Evolutionary conservation across 768 basidiomycete species (phyloP).

Genomic region (Boletus subparvulus): DNA sequence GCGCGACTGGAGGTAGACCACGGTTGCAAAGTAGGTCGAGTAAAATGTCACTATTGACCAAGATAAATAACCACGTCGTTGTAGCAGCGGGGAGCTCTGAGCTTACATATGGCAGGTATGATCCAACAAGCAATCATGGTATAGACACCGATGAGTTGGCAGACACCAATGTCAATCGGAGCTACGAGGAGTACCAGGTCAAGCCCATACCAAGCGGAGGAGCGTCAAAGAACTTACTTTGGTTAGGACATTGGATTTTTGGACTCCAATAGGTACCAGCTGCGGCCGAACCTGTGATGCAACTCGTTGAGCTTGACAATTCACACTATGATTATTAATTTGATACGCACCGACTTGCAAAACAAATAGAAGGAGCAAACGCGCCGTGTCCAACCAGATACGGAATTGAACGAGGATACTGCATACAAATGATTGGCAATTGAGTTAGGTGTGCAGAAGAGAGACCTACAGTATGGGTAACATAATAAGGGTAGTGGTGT

Average conservation of each 20-base stretch:
- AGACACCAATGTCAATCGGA: slow-evolving; percentile 42
- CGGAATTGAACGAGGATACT: slow-evolving; percentile 51
- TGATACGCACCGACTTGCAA: slow-evolving; percentile 45
- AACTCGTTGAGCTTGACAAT: neutral
- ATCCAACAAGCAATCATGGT: slow-evolving; percentile 55
- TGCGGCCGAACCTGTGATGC: slow-evolving; percentile 39
- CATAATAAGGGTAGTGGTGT: slow-evolving; percentile 41
- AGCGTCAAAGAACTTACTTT: slow-evolving; percentile 34
- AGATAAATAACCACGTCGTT: slow-evolving; percentile 4
- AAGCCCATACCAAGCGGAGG: neutral
- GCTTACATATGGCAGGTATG: slow-evolving; percentile 50
- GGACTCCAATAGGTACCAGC: slow-evolving; percentile 45
- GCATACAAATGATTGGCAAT: neutral
- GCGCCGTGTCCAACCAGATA: slow-evolving; percentile 53
- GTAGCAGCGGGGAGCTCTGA: neutral
- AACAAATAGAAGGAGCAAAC: slow-evolving; percentile 45
- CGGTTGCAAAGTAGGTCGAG: slow-evolving; percentile 38
- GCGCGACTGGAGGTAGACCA: slow-evolving; percentile 37
- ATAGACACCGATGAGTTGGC: slow-evolving; percentile 47
- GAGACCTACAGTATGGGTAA: slow-evolving; percentile 44
- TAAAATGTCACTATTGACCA: slow-evolving; percentile 43
- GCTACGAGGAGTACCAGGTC: slow-evolving; percentile 25
- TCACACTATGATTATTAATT: neutral
- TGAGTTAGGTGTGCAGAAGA: neutral
- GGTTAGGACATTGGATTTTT: slow-evolving; percentile 42